Evolutionary conservation across 352 stramenopile species (phyloP).

Genomic region (Phytophthora sansomeana): DNA sequence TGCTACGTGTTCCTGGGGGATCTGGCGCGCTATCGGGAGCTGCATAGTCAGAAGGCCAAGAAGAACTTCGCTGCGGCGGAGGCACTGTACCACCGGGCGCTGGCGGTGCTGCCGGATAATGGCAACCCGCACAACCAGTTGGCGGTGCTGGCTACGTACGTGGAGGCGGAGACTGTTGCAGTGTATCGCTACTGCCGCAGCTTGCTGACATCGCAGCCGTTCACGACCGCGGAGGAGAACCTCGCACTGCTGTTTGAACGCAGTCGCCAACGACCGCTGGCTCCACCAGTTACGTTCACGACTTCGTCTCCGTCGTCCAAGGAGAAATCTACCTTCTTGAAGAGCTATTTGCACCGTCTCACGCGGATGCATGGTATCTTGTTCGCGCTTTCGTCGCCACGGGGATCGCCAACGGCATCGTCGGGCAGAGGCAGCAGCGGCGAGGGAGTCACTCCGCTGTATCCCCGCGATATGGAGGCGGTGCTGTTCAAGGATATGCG

Average conservation of each 20-base stretch:
- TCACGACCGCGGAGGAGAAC: slow-evolving; percentile 90
- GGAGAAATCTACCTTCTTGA: slow-evolving; percentile 87
- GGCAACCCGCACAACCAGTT: slow-evolving; percentile 90
- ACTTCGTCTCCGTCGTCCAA: slow-evolving; percentile 55
- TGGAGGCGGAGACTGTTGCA: slow-evolving; percentile 90
- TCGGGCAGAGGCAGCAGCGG: slow-evolving; percentile 13
- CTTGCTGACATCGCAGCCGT: slow-evolving; percentile 85
- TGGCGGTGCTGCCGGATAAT: slow-evolving; percentile 77
- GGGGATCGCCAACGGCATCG: slow-evolving; percentile 27
- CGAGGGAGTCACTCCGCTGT: slow-evolving; percentile 33
- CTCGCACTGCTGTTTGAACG: slow-evolving; percentile 90
- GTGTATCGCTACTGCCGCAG: slow-evolving; percentile 93
- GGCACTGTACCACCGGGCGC: slow-evolving; percentile 73
- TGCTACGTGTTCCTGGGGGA: slow-evolving; percentile 89
- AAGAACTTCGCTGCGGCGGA: slow-evolving; percentile 85
- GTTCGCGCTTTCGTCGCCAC: slow-evolving; percentile 62
- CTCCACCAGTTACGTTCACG: slow-evolving; percentile 48
- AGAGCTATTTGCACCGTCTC: slow-evolving; percentile 89
- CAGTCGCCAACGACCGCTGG: slow-evolving; percentile 76
- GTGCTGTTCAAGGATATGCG: slow-evolving; percentile 69
- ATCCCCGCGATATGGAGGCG: slow-evolving; percentile 76
- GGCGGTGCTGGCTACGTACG: slow-evolving; percentile 85
- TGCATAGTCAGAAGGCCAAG: slow-evolving; percentile 86
- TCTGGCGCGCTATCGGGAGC: slow-evolving; percentile 80
- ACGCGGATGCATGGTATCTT: slow-evolving; percentile 88